phyloP scores from a whole-genome alignment of 2,329 filamentous ascomycete species.

The Plectosphaerella plurivora region DNA sequence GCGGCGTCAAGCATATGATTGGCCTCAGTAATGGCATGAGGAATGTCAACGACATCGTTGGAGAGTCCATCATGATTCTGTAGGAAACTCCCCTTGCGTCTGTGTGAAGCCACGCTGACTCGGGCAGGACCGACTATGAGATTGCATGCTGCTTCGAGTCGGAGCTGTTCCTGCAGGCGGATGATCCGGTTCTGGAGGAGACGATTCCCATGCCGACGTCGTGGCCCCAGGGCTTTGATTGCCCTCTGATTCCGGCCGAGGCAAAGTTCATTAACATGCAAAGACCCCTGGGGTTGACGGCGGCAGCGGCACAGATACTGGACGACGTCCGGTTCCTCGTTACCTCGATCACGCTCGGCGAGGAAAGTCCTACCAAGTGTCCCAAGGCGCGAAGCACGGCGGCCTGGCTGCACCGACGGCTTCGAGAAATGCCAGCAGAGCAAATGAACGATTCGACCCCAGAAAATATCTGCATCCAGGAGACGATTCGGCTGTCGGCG shows the following conservation, averaged over 20 bases:
- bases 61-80: conserved; percentile 13
- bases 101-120: not conserved
- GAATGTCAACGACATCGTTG: conserved; percentile 18
- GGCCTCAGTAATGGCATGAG: conserved; percentile 17
- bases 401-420: conserved; percentile 15
- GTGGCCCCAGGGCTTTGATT: conserved; percentile 17
- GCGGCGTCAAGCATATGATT: conserved; percentile 23
- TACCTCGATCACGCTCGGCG: conserved; percentile 11
- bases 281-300: conserved; percentile 9
- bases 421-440: conserved; percentile 4
- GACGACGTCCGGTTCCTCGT: conserved; percentile 23
- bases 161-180: conserved; percentile 18
- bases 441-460: not conserved
- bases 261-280: conserved; percentile 11
- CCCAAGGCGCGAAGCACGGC: conserved; percentile 15
- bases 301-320: conserved; percentile 16
- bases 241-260: conserved; percentile 16
- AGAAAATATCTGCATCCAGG: conserved; percentile 11
- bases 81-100: not conserved
- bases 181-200: conserved; percentile 7
- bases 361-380: not conserved
- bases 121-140: conserved; percentile 22
- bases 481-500: conserved; percentile 17
- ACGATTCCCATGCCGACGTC: conserved; percentile 7
- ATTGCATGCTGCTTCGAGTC: conserved; percentile 23